Evolutionary conservation across 495 filamentous ascomycete species (phyloP).

Genomic region (Trichoderma parareesei): DNA sequence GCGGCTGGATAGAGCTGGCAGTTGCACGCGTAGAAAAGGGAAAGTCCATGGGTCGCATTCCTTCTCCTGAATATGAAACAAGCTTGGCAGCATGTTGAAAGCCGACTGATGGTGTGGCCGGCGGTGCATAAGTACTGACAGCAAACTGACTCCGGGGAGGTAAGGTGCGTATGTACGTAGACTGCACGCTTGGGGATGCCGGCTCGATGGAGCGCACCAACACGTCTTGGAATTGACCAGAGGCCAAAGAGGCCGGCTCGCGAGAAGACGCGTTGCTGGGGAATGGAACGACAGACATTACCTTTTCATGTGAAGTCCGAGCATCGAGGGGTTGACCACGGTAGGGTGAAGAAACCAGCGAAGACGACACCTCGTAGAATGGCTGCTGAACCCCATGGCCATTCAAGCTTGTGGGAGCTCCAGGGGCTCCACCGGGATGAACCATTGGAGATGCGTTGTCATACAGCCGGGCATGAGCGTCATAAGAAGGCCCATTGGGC

Average conservation of each 20-base stretch:
- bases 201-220: constrained; percentile 11
- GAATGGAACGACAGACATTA: not conserved
- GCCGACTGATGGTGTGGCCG: not conserved
- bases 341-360: not conserved
- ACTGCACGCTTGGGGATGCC: not conserved
- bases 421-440: not conserved
- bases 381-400: not conserved
- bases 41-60: not conserved
- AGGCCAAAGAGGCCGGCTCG: not conserved
- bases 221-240: constrained; percentile 8
- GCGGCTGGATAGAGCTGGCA: not conserved
- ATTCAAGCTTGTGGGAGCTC: not conserved
- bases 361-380: not conserved
- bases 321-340: not conserved
- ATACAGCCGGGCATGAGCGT: not conserved
- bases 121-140: constrained; percentile 1
- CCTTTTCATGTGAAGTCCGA: constrained; percentile 3
- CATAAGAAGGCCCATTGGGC: not conserved
- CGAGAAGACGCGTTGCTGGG: not conserved
- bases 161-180: not conserved
- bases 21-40: not conserved
- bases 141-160: constrained; percentile 3
- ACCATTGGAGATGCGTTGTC: not conserved
- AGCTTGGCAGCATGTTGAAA: not conserved
- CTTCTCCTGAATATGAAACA: not conserved